A percentile compares a stretch with the other conserved stretches of the same genome.
Evolutionary conservation across 2,329 filamentous ascomycete genomes (phyloP).

Genomic region (Tolypocladium cylindrosporum): DNA sequence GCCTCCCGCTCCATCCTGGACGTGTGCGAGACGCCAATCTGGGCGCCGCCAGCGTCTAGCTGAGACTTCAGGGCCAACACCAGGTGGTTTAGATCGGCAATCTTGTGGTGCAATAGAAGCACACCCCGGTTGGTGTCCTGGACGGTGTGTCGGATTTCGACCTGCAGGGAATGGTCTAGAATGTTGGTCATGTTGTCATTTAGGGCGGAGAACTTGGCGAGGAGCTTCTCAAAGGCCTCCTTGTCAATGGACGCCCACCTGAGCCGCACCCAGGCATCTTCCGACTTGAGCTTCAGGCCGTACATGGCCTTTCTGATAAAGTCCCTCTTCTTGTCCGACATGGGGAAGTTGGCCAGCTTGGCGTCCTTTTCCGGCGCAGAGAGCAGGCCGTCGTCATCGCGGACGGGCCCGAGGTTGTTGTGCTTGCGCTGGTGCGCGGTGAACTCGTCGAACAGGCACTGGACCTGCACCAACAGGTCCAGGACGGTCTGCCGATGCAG

Average conservation of each 20-base stretch:
- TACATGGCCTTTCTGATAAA: conserved; percentile 36
- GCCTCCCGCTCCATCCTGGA: conserved; percentile 24
- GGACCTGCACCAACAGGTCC: conserved; percentile 35
- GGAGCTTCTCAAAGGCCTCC: conserved; percentile 31
- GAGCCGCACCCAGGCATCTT: conserved; percentile 23
- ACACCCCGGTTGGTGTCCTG: conserved; percentile 38
- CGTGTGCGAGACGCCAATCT: conserved; percentile 16
- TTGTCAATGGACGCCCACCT: conserved; percentile 37
- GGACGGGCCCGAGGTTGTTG: conserved; percentile 21
- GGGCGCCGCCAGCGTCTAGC: conserved; percentile 19
- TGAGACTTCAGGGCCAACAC: conserved; percentile 35
- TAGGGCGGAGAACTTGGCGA: conserved; percentile 31
- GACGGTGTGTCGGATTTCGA: conserved; percentile 35
- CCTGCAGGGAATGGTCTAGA: conserved; percentile 33
- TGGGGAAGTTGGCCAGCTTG: conserved; percentile 32
- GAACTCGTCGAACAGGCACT: conserved; percentile 37
- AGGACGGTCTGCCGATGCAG: conserved; percentile 38
- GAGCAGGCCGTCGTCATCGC: conserved; percentile 23
- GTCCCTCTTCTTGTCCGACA: conserved; percentile 26
- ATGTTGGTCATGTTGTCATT: conserved; percentile 40
- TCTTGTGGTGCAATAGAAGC: conserved; percentile 34
- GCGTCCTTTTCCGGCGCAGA: conserved; percentile 32
- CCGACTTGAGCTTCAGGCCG: conserved; percentile 24
- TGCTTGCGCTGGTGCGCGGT: conserved; percentile 29
- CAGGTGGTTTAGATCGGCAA: conserved; percentile 33